Evolutionary conservation across 805 yeast genomes (phyloP).

Genomic region (Alloascoidea africana): DNA sequence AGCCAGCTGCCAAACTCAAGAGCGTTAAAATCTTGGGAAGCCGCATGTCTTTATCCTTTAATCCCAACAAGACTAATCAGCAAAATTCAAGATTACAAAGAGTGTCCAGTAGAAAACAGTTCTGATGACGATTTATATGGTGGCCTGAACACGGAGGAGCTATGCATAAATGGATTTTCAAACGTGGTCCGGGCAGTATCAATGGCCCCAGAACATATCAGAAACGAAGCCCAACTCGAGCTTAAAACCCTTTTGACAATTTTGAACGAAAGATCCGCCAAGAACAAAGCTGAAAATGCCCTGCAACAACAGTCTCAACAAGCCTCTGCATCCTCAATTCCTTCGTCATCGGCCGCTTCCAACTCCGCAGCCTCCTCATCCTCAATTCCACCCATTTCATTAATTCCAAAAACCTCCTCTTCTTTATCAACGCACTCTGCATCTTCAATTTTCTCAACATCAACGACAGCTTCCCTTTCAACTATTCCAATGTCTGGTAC

Average conservation of each 20-base stretch:
- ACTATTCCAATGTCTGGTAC: neutral
- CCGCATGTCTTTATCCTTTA: neutral
- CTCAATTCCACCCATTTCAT: conserved; percentile 1
- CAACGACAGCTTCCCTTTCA: neutral
- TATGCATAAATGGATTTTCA: neutral
- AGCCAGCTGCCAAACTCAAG: too few species aligned
- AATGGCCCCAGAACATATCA: neutral
- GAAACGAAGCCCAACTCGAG: neutral
- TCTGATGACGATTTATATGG: neutral
- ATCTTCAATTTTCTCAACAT: neutral
- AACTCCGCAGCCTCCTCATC: neutral
- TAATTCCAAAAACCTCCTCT: too few species aligned
- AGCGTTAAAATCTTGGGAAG: neutral
- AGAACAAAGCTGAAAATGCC: neutral
- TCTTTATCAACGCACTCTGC: neutral
- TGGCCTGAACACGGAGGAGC: neutral
- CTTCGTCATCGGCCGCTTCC: neutral
- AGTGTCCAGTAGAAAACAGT: neutral
- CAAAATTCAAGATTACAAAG: neutral
- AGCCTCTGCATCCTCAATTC: neutral
- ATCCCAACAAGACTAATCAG: neutral
- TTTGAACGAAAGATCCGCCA: neutral
- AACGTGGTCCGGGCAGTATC: neutral
- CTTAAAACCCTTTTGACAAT: neutral
- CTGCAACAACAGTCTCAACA: neutral